These are phyloP conservation scores for Ambrosia hybrid DNA, from an alignment of 140 eudicot species.

Conservation along the genomic window DNA sequence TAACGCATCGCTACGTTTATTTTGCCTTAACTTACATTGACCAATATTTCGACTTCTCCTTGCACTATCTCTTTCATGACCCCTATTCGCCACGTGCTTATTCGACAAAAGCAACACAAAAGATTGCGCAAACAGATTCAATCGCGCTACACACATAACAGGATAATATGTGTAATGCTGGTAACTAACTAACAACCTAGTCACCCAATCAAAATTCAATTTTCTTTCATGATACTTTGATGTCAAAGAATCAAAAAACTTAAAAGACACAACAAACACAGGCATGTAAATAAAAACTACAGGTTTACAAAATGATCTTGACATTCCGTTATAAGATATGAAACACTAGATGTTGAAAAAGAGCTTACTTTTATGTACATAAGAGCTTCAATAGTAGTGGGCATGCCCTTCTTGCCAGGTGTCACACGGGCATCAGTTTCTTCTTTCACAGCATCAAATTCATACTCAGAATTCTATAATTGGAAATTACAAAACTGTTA, in stretches of 20 bases:
- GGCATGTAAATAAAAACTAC: no score
- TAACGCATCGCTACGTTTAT: no score
- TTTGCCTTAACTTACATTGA: no score
- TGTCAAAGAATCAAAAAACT: constrained; percentile 59
- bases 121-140: constrained; percentile 62
- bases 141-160: constrained; percentile 69
- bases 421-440: constrained; percentile 56
- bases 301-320: no score
- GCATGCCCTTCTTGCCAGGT: constrained; percentile 36
- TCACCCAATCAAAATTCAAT: constrained; percentile 49
- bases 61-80: no score
- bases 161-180: constrained; percentile 81
- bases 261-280: constrained; percentile 62
- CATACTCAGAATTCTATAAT: constrained; percentile 59
- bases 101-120: constrained; percentile 50
- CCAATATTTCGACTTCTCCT: no score
- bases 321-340: no score
- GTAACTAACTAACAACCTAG: constrained; percentile 66
- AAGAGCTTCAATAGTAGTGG: constrained; percentile 43
- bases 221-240: constrained; percentile 55
- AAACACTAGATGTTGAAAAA: neutral
- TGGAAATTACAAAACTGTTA: neutral
- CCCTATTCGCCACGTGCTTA: constrained; percentile 44
- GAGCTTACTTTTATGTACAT: constrained; percentile 82
- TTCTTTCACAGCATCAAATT: constrained; percentile 89